Conservation (phyloP, 306 rosid genomes). For the Urtica urens region DNA sequence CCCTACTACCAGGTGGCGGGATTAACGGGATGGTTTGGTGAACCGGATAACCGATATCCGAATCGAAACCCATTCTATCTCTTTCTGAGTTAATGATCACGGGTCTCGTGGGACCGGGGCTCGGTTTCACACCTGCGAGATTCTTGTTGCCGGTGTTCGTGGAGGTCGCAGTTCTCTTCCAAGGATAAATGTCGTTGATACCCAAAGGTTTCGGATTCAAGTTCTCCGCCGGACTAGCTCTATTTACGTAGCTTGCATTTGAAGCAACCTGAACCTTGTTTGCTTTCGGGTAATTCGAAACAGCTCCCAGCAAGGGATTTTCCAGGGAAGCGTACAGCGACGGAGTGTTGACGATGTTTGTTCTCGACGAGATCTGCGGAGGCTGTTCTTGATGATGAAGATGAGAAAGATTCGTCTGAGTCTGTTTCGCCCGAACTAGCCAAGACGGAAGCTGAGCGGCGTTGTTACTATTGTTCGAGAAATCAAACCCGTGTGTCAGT, state of each 20-base stretch:
- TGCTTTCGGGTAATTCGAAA: constrained; percentile 31
- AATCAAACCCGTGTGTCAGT: constrained; percentile 35
- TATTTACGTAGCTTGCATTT: constrained; percentile 24
- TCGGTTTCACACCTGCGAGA: no score
- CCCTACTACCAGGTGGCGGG: constrained; percentile 37
- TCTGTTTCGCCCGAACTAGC: constrained; percentile 38
- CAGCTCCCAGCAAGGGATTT: constrained; percentile 30
- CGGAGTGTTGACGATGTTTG: constrained; percentile 26
- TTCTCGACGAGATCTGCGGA: constrained; percentile 40
- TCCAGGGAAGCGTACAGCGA: constrained; percentile 31
- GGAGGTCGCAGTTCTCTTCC: constrained; percentile 30
- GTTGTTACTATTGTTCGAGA: constrained; percentile 57
- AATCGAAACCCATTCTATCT: no score
- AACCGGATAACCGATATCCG: constrained; percentile 37
- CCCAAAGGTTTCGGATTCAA: constrained; percentile 36
- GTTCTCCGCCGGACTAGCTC: constrained; percentile 30
- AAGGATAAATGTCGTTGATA: constrained; percentile 37
- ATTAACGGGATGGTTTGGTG: constrained; percentile 40
- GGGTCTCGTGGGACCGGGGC: no score
- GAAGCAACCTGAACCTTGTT: constrained; percentile 24
- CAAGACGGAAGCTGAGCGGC: constrained; percentile 44
- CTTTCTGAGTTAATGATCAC: no score
- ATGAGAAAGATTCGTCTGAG: constrained; percentile 30
- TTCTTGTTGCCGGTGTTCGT: no score
- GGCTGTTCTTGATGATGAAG: constrained; percentile 28